Base-by-base conservation (phyloP, 495 filamentous ascomycete genomes). In the Clavariopsis aquatica region DNA sequence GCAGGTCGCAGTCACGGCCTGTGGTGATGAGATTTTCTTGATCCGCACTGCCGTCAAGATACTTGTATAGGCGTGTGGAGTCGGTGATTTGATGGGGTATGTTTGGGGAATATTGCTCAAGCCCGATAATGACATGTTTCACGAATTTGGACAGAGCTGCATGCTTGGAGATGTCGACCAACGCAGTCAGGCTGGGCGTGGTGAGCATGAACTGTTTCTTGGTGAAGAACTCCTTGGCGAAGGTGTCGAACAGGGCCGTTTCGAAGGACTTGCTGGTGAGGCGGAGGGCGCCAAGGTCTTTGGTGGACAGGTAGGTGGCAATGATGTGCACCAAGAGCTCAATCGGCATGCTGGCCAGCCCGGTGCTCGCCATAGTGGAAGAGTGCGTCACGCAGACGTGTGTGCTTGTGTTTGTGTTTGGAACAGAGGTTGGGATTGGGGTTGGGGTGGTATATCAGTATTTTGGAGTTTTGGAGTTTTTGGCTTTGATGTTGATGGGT, bases 161-260 rank as follows among this genome's bases (percentile, higher is more conserved):
- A 26, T 76, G 76, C 9, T 79, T 78, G n/a, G 83, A 77, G 53
- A 85, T 85, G 60, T 80, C 78, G 28, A 83, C 66, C 24, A 85
- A 76, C 0, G 79, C 74, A 60, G 78, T 69, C 4, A 85, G 75
- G 64, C 81, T 82, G 52, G 70, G 71, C 24, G 76, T 67, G 10
- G 74, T 77, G 60, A 82, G 68, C 77, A 83, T 81, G 72, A 85
- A 85, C 67, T 83, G 80, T 49, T 78, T 78, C 67, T 82, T 83
- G 20, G 75, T 71, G 69, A 85, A 85, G 74, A 83, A 85, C 65
- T 84, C 82, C 22, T 71, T 70, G 10, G 78, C 67, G 65, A 85
- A 85, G 24, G 59, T 70, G 57, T 77, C 63, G 70, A 77, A 79
- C 17, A 83, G 69, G 5, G 63, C 53, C 7, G 49, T 66, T 53